A percentile compares a stretch with the other conserved stretches of the same genome.
Conservation (phyloP, 495 filamentous ascomycete species). For the Neurospora sp. region DNA sequence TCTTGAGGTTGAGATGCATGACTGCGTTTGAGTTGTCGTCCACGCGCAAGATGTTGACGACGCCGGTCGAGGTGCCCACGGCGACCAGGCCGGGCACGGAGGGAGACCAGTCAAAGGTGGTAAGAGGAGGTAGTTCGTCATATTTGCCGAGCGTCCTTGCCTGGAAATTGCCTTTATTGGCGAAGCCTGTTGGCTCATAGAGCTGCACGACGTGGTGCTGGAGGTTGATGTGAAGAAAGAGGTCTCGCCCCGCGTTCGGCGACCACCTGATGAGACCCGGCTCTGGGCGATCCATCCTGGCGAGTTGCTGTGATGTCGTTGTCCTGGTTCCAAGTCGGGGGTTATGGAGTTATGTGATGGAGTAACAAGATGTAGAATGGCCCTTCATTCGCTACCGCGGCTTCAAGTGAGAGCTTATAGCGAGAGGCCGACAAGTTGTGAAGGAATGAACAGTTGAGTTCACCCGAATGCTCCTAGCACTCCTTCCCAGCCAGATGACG, state of each 20-base stretch:
- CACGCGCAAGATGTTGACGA: constrained; percentile 71
- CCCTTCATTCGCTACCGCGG: neutral
- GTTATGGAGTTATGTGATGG: neutral
- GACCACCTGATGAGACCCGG: constrained; percentile 74
- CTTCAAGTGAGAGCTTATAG: neutral
- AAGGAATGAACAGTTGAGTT: neutral
- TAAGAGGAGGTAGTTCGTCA: constrained; percentile 73
- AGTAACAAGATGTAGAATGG: neutral
- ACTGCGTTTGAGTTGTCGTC: constrained; percentile 53
- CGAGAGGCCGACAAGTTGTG: neutral
- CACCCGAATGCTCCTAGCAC: neutral
- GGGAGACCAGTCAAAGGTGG: constrained; percentile 93
- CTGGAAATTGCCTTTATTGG: constrained; percentile 43
- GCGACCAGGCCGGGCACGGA: constrained; percentile 58
- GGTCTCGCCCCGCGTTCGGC: constrained; percentile 53
- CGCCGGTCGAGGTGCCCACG: constrained; percentile 74
- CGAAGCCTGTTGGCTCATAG: constrained; percentile 58
- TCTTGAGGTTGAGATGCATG: constrained; percentile 67
- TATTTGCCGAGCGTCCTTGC: constrained; percentile 62
- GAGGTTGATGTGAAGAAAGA: constrained; percentile 79
- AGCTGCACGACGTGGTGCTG: constrained; percentile 69
- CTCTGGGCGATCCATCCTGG: constrained; percentile 42
- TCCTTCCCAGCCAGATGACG: neutral
- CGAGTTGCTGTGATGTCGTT: neutral
- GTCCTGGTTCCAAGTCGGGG: neutral